Evolutionary conservation across 495 filamentous ascomycete species (phyloP), one percentile per base, ranked within the genome.

Genomic region (Bacidia gigantensis): DNA sequence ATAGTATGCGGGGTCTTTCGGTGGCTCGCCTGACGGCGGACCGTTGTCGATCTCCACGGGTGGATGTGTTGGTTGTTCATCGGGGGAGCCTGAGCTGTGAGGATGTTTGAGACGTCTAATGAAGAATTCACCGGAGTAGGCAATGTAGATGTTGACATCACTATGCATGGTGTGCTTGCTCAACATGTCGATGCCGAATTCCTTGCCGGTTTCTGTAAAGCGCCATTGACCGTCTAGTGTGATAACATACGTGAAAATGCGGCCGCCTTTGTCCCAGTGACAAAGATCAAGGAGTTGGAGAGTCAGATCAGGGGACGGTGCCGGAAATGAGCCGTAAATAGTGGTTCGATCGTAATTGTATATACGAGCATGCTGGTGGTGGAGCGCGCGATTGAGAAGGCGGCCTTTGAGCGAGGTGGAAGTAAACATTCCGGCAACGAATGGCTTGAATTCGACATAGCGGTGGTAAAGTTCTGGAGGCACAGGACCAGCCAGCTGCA

Each of bases 101-200:
- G 66, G 71, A 29, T 60, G 67, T 58, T 73, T 74, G n/a, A 78
- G 65, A 12, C 82, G 79, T 3, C 88, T 77, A 52, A 97, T 73
- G 64, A 95, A 93, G 64, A 97, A 97, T 64, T 97, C 90, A 14
- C 90, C 90, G 2, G 83, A 83, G 63, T 82, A 95, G 2, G 89
- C 89, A 53, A 97, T 84, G 63, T 95, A 93, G 18, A 83, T 83
- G 14, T 81, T 82, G 2, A 93, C 88, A 66, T 95, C 81, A 61
- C 84, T 88, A 61, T 97, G 90, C 83, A 97, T 89, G 26, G 85
- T 93, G 64, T 97, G 90, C 63, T 97, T 97, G 58, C 79, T 84
- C 51, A 97, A 67, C 53, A 97, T 65, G 61, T 96, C 89, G 51
- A 97, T 86, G 25, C 89, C 86, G 51, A 96, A 95, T 62, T 95